These are phyloP conservation scores for Withania somnifera DNA, from an alignment of 305 asterid species.

Conservation along the genomic window DNA sequence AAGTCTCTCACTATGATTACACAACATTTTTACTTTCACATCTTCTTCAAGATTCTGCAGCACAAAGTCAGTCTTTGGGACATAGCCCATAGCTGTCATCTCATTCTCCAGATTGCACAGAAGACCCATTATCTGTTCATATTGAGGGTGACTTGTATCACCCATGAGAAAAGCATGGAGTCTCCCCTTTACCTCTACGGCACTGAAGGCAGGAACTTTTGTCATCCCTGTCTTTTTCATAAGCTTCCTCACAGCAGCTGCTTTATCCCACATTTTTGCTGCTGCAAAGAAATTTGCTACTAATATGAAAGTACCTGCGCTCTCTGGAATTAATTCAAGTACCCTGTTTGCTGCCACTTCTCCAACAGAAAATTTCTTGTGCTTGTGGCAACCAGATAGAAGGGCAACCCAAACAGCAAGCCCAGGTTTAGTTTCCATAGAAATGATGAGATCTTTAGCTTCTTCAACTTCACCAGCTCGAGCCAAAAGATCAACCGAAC, in stretches of 20 bases:
- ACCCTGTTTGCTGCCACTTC: slow-evolving; percentile 57
- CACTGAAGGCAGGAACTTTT: slow-evolving; percentile 60
- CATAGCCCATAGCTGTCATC: slow-evolving; percentile 43
- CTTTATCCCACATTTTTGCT: slow-evolving; percentile 58
- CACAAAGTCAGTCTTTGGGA: slow-evolving; percentile 38
- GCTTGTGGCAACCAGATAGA: slow-evolving; percentile 63
- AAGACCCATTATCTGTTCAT: slow-evolving; percentile 23
- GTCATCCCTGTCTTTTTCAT: slow-evolving; percentile 49
- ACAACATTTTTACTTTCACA: slow-evolving; percentile 43
- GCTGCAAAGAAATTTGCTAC: slow-evolving; percentile 67
- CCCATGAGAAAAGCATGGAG: slow-evolving; percentile 53
- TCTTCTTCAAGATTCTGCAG: slow-evolving; percentile 45
- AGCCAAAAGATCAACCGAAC: slow-evolving; percentile 72
- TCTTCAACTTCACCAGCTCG: slow-evolving; percentile 67
- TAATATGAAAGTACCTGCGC: slow-evolving; percentile 48
- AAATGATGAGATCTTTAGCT: slow-evolving; percentile 36
- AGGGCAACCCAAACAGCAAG: slow-evolving; percentile 73
- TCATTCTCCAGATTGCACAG: slow-evolving; percentile 38
- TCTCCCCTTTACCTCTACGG: slow-evolving; percentile 42
- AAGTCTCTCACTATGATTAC: slow-evolving; percentile 54
- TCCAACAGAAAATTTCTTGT: slow-evolving; percentile 44
- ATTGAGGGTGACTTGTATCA: slow-evolving; percentile 47
- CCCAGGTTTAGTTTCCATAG: slow-evolving; percentile 38
- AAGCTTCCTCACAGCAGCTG: slow-evolving; percentile 40
- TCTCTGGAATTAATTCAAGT: slow-evolving; percentile 42